Conservation (phyloP, 2,329 filamentous ascomycete genomes). For the Arthrobotrys musiformis region DNA sequence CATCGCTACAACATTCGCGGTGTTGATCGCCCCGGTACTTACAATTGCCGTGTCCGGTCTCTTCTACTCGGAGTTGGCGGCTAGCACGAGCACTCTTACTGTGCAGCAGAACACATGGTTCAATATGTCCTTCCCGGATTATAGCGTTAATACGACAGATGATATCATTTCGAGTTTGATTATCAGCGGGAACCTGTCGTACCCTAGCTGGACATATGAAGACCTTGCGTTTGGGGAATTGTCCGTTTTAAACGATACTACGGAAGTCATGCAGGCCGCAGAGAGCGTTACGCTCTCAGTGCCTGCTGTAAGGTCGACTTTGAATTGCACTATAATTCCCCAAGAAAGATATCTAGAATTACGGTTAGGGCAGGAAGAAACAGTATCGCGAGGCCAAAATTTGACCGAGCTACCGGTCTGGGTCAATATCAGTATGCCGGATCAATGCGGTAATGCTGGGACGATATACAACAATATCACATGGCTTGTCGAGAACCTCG, state of each 20-base stretch:
- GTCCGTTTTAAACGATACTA: slow-evolving; percentile 74
- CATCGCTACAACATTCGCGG: slow-evolving; percentile 49
- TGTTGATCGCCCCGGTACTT: slow-evolving; percentile 48
- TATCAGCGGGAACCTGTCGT: slow-evolving; percentile 67
- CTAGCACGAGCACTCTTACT: slow-evolving; percentile 6
- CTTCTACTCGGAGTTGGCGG: slow-evolving; percentile 25
- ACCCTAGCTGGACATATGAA: slow-evolving; percentile 67
- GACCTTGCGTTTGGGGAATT: slow-evolving; percentile 73
- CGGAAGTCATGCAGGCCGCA: slow-evolving; percentile 72
- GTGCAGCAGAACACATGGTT: slow-evolving; percentile 43
- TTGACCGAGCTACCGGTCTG: neutral
- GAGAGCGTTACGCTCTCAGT: slow-evolving; percentile 72
- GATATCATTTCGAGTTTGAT: slow-evolving; percentile 43
- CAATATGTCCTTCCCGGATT: slow-evolving; percentile 28
- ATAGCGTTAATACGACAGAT: slow-evolving; percentile 35
- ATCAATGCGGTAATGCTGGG: slow-evolving; percentile 32
- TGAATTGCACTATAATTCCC: slow-evolving; percentile 69
- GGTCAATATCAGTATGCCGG: slow-evolving; percentile 49
- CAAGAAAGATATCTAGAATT: slow-evolving; percentile 76
- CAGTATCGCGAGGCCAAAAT: slow-evolving; percentile 25
- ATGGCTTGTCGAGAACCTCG: neutral
- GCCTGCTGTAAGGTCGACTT: slow-evolving; percentile 65
- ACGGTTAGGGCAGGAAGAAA: slow-evolving; percentile 73
- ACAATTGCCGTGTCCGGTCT: slow-evolving; percentile 54
- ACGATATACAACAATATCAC: slow-evolving; percentile 22